Percentiles rank a stretch among this genome's conserved stretches.
Evolutionary conservation across 2,329 filamentous ascomycete genomes (phyloP).

Genomic region (Neonectria hederae): DNA sequence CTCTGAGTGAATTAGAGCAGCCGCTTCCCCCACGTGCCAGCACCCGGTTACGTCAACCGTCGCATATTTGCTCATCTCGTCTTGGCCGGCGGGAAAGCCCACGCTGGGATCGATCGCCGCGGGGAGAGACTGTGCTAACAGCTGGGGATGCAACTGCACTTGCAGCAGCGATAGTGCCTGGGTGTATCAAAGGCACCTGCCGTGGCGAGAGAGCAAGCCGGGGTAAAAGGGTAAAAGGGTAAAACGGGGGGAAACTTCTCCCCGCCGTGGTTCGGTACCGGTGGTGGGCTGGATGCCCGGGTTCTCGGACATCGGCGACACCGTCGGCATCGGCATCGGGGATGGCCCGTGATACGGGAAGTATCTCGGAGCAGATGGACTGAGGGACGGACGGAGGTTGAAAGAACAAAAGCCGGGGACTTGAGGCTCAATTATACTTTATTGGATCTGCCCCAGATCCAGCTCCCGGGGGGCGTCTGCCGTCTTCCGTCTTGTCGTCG

Average conservation of each 20-base stretch:
- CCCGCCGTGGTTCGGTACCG: neutral
- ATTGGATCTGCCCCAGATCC: conserved; percentile 1
- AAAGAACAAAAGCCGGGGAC: neutral
- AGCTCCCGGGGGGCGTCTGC: neutral
- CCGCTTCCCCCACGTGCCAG: conserved; percentile 13
- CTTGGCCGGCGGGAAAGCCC: conserved; percentile 1
- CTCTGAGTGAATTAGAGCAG: neutral
- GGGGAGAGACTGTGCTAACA: conserved; percentile 20
- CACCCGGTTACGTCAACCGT: conserved; percentile 7
- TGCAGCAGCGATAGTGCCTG: conserved; percentile 23
- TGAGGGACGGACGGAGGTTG: conserved; percentile 2
- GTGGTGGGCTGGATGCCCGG: neutral
- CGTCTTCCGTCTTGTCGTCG: conserved; percentile 7
- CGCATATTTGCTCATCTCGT: conserved; percentile 6
- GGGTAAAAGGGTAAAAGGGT: neutral
- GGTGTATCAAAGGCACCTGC: neutral
- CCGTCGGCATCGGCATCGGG: neutral
- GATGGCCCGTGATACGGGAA: neutral
- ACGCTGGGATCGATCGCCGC: neutral
- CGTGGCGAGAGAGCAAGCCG: neutral
- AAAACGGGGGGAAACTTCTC: neutral
- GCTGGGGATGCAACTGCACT: conserved; percentile 14
- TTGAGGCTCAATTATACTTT: conserved; percentile 13
- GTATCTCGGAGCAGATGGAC: neutral
- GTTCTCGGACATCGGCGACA: neutral